Conservation (phyloP, 257 asterid genomes). For the Solanum commersonii region DNA sequence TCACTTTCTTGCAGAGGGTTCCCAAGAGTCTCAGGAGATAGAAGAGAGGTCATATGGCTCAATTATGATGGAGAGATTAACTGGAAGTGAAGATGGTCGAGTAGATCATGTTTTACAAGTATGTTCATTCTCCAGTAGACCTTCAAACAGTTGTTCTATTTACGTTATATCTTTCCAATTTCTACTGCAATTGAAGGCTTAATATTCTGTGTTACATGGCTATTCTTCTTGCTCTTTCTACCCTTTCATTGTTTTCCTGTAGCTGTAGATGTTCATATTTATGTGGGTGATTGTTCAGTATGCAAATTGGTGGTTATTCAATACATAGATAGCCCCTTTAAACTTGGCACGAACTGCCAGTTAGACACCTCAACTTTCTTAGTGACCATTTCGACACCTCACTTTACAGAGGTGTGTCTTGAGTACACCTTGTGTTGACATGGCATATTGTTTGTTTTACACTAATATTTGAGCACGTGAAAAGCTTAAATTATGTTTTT, state of each 20-base stretch:
- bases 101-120: conserved; percentile 90
- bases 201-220: neutral
- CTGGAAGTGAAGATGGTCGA: conserved; percentile 71
- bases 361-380: neutral
- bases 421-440: neutral
- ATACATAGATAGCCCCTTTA: neutral
- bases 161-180: neutral
- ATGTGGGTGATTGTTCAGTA: neutral
- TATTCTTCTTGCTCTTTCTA: neutral
- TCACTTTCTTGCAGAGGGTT: conserved; percentile 44
- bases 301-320: neutral
- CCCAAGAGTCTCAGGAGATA: conserved; percentile 31
- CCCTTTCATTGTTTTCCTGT: neutral
- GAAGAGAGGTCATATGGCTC: conserved; percentile 87
- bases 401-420: neutral
- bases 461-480: neutral
- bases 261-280: neutral
- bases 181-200: neutral
- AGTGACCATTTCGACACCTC: neutral
- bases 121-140: conserved; percentile 8
- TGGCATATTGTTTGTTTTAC: neutral
- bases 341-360: neutral
- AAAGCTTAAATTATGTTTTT: neutral
- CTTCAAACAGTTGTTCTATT: neutral
- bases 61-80: conserved; percentile 70